phyloP scores from a whole-genome alignment of 75 land plant genomes.

The Isoetes taiwanensis region DNA sequence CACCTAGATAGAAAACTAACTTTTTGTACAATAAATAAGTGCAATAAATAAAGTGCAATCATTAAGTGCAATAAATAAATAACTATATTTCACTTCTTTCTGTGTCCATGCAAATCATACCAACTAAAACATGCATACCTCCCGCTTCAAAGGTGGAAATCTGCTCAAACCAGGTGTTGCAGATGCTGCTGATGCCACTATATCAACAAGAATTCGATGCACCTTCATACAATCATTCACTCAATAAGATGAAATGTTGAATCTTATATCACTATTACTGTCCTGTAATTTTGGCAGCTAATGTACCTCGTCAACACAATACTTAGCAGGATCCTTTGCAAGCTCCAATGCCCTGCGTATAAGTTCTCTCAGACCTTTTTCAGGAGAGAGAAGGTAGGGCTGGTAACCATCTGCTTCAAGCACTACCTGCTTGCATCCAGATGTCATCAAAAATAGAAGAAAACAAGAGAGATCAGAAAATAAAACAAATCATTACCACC shows the following conservation, averaged over 20 bases:
- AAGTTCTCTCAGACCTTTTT: slow-evolving; percentile 86
- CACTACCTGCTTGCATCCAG: slow-evolving; percentile 84
- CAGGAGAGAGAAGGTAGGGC: slow-evolving; percentile 94
- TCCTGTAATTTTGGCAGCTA: neutral
- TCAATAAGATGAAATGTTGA: too few species aligned
- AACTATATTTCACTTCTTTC: too few species aligned
- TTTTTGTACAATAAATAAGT: too few species aligned
- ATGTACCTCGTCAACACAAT: slow-evolving; percentile 94
- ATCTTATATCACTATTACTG: neutral
- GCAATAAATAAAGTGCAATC: too few species aligned
- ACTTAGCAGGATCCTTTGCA: slow-evolving; percentile 88
- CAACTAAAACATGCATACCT: slow-evolving; percentile 33
- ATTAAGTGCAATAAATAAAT: too few species aligned
- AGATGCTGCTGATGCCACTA: slow-evolving; percentile 87
- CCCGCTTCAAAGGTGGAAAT: slow-evolving; percentile 94
- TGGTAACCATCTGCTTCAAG: slow-evolving; percentile 99
- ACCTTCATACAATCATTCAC: too few species aligned
- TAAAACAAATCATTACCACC: too few species aligned
- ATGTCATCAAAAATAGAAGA: neutral
- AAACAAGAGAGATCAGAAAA: neutral
- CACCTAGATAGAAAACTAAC: too few species aligned
- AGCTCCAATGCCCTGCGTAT: slow-evolving; percentile 78
- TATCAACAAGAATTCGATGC: slow-evolving; percentile 75
- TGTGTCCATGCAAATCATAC: too few species aligned
- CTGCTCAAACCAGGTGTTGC: slow-evolving; percentile 86